These are phyloP conservation scores for Suillus americanus DNA, from an alignment of 768 basidiomycete genomes.

Conservation along the genomic window DNA sequence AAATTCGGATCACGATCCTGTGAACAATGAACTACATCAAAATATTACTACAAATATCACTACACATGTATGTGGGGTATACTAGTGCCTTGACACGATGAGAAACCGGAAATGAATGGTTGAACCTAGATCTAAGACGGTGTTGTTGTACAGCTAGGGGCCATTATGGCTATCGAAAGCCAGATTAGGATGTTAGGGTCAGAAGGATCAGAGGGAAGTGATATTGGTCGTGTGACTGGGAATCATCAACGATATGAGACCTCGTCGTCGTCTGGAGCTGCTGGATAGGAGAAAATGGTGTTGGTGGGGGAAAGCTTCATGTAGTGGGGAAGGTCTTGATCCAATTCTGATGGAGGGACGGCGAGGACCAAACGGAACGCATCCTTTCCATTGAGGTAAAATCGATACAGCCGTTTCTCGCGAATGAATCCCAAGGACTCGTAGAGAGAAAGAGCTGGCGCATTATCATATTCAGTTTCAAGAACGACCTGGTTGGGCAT, in stretches of 20 bases:
- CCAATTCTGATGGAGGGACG: constrained; percentile 40
- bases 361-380: constrained; percentile 82
- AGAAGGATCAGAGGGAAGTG: background rate
- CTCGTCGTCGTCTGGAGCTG: constrained; percentile 29
- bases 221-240: constrained; percentile 3
- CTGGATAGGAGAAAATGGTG: constrained; percentile 19
- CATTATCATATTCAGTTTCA: constrained; percentile 95
- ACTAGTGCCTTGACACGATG: constrained; percentile 1
- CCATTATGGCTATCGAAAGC: constrained; percentile 1
- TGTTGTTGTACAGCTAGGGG: background rate
- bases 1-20: background rate
- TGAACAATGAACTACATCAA: background rate
- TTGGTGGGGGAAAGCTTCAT: constrained; percentile 16
- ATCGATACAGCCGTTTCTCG: constrained; percentile 91
- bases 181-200: background rate
- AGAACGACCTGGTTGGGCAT: constrained; percentile 67
- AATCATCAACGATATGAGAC: constrained; percentile 3
- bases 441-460: constrained; percentile 84
- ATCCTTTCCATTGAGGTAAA: constrained; percentile 97
- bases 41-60: constrained; percentile 4
- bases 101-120: background rate
- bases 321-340: constrained; percentile 15
- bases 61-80: constrained; percentile 7
- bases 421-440: constrained; percentile 92
- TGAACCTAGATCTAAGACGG: background rate